Percentiles rank a stretch among this genome's conserved stretches.
Evolutionary conservation across 208 protist species (phyloP).

Genomic region (Histomonas meleagridis): DNA sequence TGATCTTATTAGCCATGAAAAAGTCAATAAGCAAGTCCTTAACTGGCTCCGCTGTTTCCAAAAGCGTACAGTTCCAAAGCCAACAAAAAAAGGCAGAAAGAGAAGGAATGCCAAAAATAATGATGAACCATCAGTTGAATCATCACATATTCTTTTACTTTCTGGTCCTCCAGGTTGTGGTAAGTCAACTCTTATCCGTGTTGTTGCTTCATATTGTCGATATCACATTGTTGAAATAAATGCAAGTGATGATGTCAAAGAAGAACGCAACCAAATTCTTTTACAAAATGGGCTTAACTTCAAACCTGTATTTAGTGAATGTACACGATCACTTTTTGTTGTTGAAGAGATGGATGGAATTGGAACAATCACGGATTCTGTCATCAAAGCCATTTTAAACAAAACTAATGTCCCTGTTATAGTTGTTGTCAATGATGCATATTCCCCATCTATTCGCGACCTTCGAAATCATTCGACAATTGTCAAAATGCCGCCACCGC

Average conservation of each 20-base stretch:
- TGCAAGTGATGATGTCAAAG: neutral
- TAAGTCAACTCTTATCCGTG: neutral
- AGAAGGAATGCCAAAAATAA: neutral
- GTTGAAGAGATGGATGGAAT: slow-evolving; percentile 34
- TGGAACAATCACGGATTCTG: slow-evolving; percentile 1
- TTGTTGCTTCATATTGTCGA: neutral
- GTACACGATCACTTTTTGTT: neutral
- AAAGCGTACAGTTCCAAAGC: no score
- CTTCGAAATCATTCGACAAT: neutral
- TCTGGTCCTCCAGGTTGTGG: slow-evolving; percentile 8
- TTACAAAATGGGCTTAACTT: neutral
- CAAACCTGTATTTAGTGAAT: slow-evolving; percentile 7
- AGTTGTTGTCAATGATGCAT: neutral
- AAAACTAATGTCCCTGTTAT: neutral
- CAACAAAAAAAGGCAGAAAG: neutral
- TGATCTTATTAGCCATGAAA: slow-evolving; percentile 34
- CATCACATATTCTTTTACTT: neutral
- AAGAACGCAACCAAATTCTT: neutral
- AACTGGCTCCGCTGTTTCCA: neutral
- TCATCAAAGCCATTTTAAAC: neutral
- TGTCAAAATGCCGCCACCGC: neutral
- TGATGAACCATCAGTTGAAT: neutral
- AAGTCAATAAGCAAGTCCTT: neutral
- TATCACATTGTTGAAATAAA: slow-evolving; percentile 24
- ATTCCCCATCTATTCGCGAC: neutral